A percentile compares a stretch with the other conserved stretches of the same genome.
These are phyloP conservation scores for Gaeumannomyces sp. DNA, from an alignment of 2,329 filamentous ascomycete species.

Conservation along the genomic window DNA sequence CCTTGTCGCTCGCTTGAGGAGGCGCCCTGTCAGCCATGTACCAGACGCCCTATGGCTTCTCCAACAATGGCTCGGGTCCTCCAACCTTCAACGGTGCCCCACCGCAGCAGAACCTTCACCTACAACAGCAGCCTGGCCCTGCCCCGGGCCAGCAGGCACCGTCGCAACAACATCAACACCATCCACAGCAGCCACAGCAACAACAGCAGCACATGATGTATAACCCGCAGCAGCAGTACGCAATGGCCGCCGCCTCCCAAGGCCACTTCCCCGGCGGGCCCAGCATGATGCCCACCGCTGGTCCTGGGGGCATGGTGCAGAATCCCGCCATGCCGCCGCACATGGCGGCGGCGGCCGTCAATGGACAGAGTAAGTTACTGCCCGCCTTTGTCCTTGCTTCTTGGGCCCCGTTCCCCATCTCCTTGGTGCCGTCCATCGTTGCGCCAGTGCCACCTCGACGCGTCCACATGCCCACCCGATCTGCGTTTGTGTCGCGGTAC, in stretches of 20 bases:
- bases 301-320: slow-evolving; percentile 57
- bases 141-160: slow-evolving; percentile 28
- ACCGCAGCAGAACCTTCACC: slow-evolving; percentile 38
- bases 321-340: slow-evolving; percentile 49
- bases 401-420: slow-evolving; percentile 17
- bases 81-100: slow-evolving; percentile 46
- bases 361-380: slow-evolving; percentile 51
- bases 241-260: slow-evolving; percentile 41
- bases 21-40: slow-evolving; percentile 41
- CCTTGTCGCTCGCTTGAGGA: slow-evolving; percentile 16
- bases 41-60: slow-evolving; percentile 48
- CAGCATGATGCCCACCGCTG: slow-evolving; percentile 49
- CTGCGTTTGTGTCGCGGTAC: slow-evolving; percentile 4
- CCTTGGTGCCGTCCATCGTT: slow-evolving; percentile 6
- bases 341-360: slow-evolving; percentile 39
- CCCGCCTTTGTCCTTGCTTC: slow-evolving; percentile 16
- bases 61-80: slow-evolving; percentile 41
- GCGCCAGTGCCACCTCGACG: slow-evolving; percentile 9
- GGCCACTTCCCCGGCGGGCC: slow-evolving; percentile 43
- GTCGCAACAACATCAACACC: slow-evolving; percentile 50
- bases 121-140: slow-evolving; percentile 30
- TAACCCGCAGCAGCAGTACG: slow-evolving; percentile 43
- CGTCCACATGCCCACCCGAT: slow-evolving; percentile 11
- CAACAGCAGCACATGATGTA: slow-evolving; percentile 57
- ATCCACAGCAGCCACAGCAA: slow-evolving; percentile 48